A percentile compares a stretch with the other conserved stretches of the same genome.
Evolutionary conservation across 306 rosid species (phyloP).

Genomic region (Astragalus glycyphyllos): DNA sequence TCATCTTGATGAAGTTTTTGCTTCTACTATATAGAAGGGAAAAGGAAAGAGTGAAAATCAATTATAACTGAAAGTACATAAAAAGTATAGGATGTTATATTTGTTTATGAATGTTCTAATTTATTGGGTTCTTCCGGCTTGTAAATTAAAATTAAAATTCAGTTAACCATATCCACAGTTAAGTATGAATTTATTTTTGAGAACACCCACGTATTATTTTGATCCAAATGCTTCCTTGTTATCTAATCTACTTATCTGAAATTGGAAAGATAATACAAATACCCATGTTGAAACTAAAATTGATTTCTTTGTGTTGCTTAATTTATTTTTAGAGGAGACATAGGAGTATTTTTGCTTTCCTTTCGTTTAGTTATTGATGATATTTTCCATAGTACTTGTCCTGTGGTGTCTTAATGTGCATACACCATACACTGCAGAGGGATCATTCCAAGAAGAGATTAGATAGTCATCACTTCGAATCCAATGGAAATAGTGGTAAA

Average conservation of each 20-base stretch:
- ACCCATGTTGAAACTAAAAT: no score
- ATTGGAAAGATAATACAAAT: not conserved
- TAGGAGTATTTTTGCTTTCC: not conserved
- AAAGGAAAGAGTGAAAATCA: no score
- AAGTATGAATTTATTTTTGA: not conserved
- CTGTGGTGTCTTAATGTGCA: conserved; percentile 37
- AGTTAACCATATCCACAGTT: not conserved
- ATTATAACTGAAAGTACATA: no score
- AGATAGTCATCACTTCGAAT: conserved; percentile 78
- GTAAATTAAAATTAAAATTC: not conserved
- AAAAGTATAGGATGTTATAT: no score
- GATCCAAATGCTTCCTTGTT: not conserved
- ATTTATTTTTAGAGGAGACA: conserved; percentile 16
- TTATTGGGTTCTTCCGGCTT: no score
- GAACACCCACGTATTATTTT: not conserved
- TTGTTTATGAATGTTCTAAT: no score
- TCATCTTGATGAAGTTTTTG: no score
- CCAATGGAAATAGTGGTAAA: conserved; percentile 86
- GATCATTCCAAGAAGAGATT: conserved; percentile 81
- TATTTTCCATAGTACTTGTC: conserved; percentile 6
- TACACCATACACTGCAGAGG: conserved; percentile 64
- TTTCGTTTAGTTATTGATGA: not conserved
- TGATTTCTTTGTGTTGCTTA: not conserved
- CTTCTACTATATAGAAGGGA: no score
- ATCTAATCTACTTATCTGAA: not conserved